These are phyloP conservation scores for Penicillium macrosclerotiorum DNA, from an alignment of 495 filamentous ascomycete species.

Conservation along the genomic window DNA sequence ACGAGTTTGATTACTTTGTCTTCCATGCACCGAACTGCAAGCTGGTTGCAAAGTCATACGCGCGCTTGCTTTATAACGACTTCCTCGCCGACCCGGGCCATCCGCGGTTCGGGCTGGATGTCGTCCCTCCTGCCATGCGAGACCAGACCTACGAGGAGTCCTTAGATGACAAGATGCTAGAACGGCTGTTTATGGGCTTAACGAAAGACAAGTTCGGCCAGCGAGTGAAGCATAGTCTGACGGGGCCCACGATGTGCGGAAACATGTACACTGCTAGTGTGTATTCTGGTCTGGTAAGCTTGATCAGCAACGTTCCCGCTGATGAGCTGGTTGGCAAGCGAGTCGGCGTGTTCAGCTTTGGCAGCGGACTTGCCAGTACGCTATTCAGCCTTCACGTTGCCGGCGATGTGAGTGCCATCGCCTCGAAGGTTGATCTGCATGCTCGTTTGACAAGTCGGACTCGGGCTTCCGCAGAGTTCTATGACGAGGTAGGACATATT, in stretches of 20 bases:
- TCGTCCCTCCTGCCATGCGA: not conserved
- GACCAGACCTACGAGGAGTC: slow-evolving; percentile 6
- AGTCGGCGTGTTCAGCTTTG: slow-evolving; percentile 81
- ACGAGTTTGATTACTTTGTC: slow-evolving; percentile 90
- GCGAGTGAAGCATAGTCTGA: slow-evolving; percentile 10
- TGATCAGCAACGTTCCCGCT: slow-evolving; percentile 33
- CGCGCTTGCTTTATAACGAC: slow-evolving; percentile 92
- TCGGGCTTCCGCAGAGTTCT: slow-evolving; percentile 69
- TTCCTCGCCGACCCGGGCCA: slow-evolving; percentile 52
- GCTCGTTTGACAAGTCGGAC: slow-evolving; percentile 60
- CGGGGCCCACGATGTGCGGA: slow-evolving; percentile 11
- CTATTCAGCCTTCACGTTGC: slow-evolving; percentile 74
- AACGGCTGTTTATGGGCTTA: slow-evolving; percentile 4
- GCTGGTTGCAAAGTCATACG: slow-evolving; percentile 91
- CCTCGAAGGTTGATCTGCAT: slow-evolving; percentile 66
- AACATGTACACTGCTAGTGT: slow-evolving; percentile 18
- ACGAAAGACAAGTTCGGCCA: not conserved
- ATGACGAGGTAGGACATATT: slow-evolving; percentile 61
- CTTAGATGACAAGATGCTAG: not conserved
- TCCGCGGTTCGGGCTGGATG: not conserved
- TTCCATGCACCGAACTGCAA: slow-evolving; percentile 99
- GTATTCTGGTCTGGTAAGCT: slow-evolving; percentile 8
- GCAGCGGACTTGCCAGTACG: slow-evolving; percentile 75
- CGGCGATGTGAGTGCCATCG: slow-evolving; percentile 63
- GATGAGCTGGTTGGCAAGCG: slow-evolving; percentile 67